Evolutionary conservation across 768 basidiomycete species (phyloP), one percentile per base, ranked within the genome.

Genomic region (Tylopilus sp.): DNA sequence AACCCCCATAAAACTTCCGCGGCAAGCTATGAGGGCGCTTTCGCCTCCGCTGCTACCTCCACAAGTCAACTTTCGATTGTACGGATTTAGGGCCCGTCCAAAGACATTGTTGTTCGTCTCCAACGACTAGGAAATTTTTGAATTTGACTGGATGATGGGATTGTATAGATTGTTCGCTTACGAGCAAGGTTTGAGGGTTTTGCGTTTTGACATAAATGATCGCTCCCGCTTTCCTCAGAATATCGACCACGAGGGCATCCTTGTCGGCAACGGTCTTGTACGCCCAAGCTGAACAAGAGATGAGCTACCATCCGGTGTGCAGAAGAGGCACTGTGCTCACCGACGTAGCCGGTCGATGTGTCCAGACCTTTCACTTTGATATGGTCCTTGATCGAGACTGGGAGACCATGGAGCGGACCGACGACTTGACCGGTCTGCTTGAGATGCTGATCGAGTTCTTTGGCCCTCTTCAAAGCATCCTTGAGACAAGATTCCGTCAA

Each of bases 51-150:
- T 76, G 44, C 76, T 78, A 21, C 78, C 77, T 33, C 77, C 77
- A 13, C 68, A 57, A 22, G 73, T 74, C 33, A 75, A 57, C 1
- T 61, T 62, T 43, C 71, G 70, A 62, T 80, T 80, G 67, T 73
- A 75, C 0, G 93, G 93, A 63, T 93, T 93, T 17, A 74, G 67
- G 1, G 86, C 79, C 20, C 80, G 75, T 0, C 91, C 93, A 50
- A 67, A 70, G 17, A 69, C 45, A 44, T 80, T 78, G 54, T 79
- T 81, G 58, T 80, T 72, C 22, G 76, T 78, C 47, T 82, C 80
- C 41, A 80, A 63, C 4, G 77, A 72, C 78, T 81, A 50, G 52
- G 50, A 47, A 33, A 25, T 39, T 42, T 11, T 13, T 62, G 28
- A 68, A 48, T 33, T 46, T 17, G 4, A 46, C 45, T 40, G 20